Conservation (phyloP, 2,329 filamentous ascomycete species). For the Scleromitrula shiraiana region DNA sequence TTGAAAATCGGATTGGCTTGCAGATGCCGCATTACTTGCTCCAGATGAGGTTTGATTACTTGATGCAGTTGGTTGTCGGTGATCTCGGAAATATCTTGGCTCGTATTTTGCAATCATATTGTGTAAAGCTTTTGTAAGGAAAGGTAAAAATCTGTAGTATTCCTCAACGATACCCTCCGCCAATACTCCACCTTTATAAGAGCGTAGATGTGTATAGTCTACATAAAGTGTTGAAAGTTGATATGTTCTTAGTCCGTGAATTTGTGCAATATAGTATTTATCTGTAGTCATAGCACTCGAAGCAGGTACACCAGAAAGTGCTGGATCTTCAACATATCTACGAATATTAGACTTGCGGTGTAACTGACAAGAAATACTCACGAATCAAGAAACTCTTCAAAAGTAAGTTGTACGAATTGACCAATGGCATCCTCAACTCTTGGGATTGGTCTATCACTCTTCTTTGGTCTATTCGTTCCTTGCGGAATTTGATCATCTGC, state of each 20-base stretch:
- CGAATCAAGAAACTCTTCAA: conserved; percentile 74
- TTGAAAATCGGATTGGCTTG: conserved; percentile 53
- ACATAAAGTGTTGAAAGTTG: conserved; percentile 80
- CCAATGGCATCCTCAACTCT: conserved; percentile 71
- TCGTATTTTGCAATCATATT: conserved; percentile 93
- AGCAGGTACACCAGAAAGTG: conserved; percentile 52
- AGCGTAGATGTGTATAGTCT: conserved; percentile 76
- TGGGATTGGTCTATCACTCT: conserved; percentile 48
- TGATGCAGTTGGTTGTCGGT: conserved; percentile 74
- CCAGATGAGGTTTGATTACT: conserved; percentile 64
- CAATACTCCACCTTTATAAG: conserved; percentile 69
- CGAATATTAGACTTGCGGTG: conserved; percentile 14
- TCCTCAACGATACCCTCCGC: conserved; percentile 80
- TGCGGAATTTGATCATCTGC: conserved; percentile 56
- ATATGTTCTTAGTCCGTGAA: conserved; percentile 66
- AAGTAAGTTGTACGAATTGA: conserved; percentile 64
- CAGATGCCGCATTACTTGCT: conserved; percentile 52
- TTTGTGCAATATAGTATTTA: conserved; percentile 79
- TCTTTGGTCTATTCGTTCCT: conserved; percentile 36
- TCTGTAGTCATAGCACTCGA: conserved; percentile 68
- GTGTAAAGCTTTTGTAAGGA: conserved; percentile 79
- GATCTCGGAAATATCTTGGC: conserved; percentile 85
- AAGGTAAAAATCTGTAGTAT: conserved; percentile 93
- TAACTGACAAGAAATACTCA: conserved; percentile 34
- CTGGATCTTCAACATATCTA: conserved; percentile 60